Conservation (phyloP, 139 green algal species). For the Marvania coccoides region DNA sequence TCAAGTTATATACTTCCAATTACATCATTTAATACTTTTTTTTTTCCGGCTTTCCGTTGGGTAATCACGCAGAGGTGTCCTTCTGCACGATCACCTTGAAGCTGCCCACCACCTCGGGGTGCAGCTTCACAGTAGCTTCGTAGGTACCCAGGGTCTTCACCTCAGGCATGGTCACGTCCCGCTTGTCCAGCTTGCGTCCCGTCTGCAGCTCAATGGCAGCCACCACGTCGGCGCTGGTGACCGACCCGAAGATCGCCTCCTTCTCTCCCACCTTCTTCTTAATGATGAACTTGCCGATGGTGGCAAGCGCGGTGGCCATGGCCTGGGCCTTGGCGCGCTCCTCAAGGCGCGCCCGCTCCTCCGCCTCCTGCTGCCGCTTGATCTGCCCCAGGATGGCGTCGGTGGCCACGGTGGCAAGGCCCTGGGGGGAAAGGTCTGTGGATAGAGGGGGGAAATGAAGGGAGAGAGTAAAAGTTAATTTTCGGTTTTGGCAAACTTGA, state of each 20-base stretch:
- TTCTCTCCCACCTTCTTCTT: constrained; percentile 85
- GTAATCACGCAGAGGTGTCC: constrained; percentile 21
- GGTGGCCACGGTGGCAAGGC: constrained; percentile 63
- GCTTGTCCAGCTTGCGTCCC: constrained; percentile 60
- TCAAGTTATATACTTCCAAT: too few species aligned
- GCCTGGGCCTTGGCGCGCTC: constrained; percentile 56
- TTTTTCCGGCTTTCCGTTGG: too few species aligned
- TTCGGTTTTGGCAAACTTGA: too few species aligned
- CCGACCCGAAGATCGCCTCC: constrained; percentile 77
- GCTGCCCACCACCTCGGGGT: constrained; percentile 65
- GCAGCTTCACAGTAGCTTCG: constrained; percentile 59
- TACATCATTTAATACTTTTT: too few species aligned
- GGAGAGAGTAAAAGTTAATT: too few species aligned
- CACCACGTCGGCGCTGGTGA: constrained; percentile 58
- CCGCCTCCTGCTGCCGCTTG: constrained; percentile 16
- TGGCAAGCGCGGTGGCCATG: constrained; percentile 37
- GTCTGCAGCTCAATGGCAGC: constrained; percentile 79
- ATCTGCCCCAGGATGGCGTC: constrained; percentile 52
- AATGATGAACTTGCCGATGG: constrained; percentile 89
- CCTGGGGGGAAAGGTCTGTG: constrained; percentile 40
- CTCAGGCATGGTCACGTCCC: constrained; percentile 71
- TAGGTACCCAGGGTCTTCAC: constrained; percentile 85
- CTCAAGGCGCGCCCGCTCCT: constrained; percentile 32
- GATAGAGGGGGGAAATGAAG: too few species aligned
- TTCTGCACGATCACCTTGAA: constrained; percentile 85